Evolutionary conservation across 2,329 filamentous ascomycete genomes (phyloP), one percentile per base, ranked within the genome.

Genomic region (Colletotrichum lini): DNA sequence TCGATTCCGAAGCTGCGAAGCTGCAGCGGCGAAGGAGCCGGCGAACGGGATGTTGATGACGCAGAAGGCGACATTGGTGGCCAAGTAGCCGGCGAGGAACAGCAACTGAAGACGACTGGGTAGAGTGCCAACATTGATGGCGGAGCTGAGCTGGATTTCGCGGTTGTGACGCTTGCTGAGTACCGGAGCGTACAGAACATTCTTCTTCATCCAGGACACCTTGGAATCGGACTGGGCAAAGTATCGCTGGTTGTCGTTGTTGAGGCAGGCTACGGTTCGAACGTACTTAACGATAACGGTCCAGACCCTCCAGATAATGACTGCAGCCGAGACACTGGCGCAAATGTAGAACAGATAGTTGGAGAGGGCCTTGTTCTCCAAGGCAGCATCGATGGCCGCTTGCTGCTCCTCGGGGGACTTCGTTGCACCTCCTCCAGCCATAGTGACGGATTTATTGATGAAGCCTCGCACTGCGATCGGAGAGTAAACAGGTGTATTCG

Each of bases 241-340:
- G 84, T 94, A 98, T 72, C 89, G 87, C 80, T 98, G 95, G 1
- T 87, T 92, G 74, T 94, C 92, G 82, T 94, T 94, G 83, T 89
- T 92, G 74, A 98, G 87, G 77, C 91, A 94, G 52, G 92, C 88
- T 54, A 97, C 86, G 35, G 89, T 92, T 73, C 95, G 90, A 47
- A 95, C 84, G 78, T 96, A 92, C 75, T 88, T 89, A 69, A 89
- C 84, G 67, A 93, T 82, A 65, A 88, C 86, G 61, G 90, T 86
- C 65, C 85, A 81, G 73, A 91, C 80, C 72, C 92, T 90, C 89
- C 94, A 96, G 73, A 91, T 75, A 73, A 93, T 85, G 76, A 95
- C 85, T 60, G 87, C 85, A 45, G 80, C 86, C 15, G 92, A 87
- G 62, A 95, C 84, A 61, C 87, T 87, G 64, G 89, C 89, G 80